A percentile compares a stretch with the other conserved stretches of the same genome.
Conservation (phyloP, 768 basidiomycete species). For the Tylopilus felleus region DNA sequence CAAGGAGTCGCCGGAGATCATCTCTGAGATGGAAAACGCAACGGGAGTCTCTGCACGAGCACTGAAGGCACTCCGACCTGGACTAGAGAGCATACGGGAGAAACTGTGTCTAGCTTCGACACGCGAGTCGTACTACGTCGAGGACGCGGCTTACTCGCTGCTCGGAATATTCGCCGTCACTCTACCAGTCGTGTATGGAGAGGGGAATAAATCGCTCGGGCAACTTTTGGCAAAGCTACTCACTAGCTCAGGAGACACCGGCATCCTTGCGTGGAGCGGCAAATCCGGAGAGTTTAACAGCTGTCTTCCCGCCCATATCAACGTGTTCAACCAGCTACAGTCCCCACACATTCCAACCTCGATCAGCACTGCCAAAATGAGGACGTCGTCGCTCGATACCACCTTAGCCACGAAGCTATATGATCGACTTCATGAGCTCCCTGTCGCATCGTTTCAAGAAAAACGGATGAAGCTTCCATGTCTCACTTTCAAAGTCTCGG, state of each 20-base stretch:
- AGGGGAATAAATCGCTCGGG: background rate
- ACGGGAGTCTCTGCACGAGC: background rate
- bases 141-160: slow-evolving; percentile 17
- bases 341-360: background rate
- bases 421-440: background rate
- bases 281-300: background rate
- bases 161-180: slow-evolving; percentile 11
- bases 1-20: slow-evolving; percentile 1
- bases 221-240: background rate
- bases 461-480: background rate
- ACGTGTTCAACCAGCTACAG: background rate
- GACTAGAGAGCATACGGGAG: background rate
- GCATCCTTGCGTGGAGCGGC: background rate
- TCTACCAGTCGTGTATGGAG: slow-evolving; percentile 15
- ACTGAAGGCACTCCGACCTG: background rate
- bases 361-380: no score
- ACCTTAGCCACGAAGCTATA: background rate
- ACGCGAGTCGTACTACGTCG: slow-evolving; percentile 9
- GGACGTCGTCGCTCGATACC: no score
- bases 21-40: slow-evolving; percentile 1
- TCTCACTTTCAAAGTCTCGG: background rate
- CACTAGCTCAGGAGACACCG: background rate
- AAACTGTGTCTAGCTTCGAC: slow-evolving; percentile 11
- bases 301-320: background rate
- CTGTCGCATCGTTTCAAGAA: background rate